Conservation (phyloP, 805 yeast species). For the Sugiyamaella mastotermitis region DNA sequence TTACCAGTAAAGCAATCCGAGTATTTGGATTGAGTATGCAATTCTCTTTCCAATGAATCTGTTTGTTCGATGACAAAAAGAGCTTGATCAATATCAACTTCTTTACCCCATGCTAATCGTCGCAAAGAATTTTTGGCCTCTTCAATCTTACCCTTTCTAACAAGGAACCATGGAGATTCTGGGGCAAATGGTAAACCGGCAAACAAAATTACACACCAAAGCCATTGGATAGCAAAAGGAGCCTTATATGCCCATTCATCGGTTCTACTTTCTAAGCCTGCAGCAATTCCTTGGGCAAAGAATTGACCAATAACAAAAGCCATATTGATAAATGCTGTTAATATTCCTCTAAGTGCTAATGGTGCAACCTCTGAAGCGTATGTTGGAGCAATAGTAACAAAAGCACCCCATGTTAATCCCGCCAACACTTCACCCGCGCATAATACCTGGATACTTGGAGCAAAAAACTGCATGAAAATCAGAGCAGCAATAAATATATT, state of each 20-base stretch:
- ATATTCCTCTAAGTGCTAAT: constrained; percentile 41
- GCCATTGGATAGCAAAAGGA: constrained; percentile 58
- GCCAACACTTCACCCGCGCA: constrained; percentile 36
- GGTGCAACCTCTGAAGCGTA: constrained; percentile 59
- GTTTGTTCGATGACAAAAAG: constrained; percentile 42
- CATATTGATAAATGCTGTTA: constrained; percentile 47
- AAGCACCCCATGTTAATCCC: constrained; percentile 50
- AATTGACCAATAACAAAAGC: constrained; percentile 59
- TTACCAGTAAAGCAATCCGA: constrained; percentile 44
- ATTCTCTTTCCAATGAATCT: constrained; percentile 35
- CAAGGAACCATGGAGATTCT: constrained; percentile 56
- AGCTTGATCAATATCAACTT: constrained; percentile 38
- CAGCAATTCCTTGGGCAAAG: constrained; percentile 48
- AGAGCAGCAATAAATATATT: constrained; percentile 34
- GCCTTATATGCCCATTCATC: constrained; percentile 41
- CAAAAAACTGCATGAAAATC: constrained; percentile 47
- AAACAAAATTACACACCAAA: constrained; percentile 47
- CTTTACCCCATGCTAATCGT: constrained; percentile 36
- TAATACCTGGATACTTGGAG: constrained; percentile 34
- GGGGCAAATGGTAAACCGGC: constrained; percentile 40
- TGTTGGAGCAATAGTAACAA: constrained; percentile 44
- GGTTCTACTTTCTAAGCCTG: constrained; percentile 28
- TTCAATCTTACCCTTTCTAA: constrained; percentile 35
- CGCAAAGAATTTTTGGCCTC: constrained; percentile 40
- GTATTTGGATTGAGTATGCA: constrained; percentile 13